Base-by-base conservation (phyloP, 768 basidiomycete genomes). In the Rubroboletus satanas region DNA sequence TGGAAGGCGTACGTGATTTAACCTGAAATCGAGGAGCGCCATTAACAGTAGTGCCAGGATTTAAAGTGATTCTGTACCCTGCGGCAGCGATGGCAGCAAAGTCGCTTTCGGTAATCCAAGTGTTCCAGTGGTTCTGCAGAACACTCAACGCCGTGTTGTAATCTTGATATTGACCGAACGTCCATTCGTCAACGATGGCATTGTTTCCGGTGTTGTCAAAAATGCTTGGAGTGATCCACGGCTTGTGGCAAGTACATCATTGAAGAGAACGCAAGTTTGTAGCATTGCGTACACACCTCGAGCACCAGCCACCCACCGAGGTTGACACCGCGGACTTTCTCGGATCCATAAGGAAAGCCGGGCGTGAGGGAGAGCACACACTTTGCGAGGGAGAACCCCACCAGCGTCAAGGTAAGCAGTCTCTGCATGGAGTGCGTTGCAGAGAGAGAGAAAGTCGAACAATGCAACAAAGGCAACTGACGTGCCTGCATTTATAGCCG, bases 41-140 rank as follows among this genome's bases (percentile, higher is more conserved):
- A 52, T 51, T 28, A 52, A 39, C 29, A 50, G n/a, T 32, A 31
- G 44, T 6, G 26, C 2, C 3, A 6, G 6, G 32, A 49, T 12
- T 28, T 17, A 33, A 44, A 35, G 12, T 28, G 23, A 52, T 51
- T 18, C 71, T 18, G 23, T 67, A 88, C 88, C 88, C 88, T 7
- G 90, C 89, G 42, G 79, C 83, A 49, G 86, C 83, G 55, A 93
- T 92, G 44, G 75, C 80, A 32, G 71, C 70, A 65, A 95, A 90
- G 70, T 98, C 94, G 18, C 76, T 66, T 64, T 93, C 87, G 1
- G 86, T 90, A 60, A 98, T 92, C 83, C 83, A 94, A 0, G 84
- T 85, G 58, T 88, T 70, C 90, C 90, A 93, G 66, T 92, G 91
- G 45, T 78, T 74, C 56, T 78, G 73, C 21, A 92, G 75, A 17